phyloP scores from a whole-genome alignment of 2,329 filamentous ascomycete genomes.

The Epichloe gansuensis region DNA sequence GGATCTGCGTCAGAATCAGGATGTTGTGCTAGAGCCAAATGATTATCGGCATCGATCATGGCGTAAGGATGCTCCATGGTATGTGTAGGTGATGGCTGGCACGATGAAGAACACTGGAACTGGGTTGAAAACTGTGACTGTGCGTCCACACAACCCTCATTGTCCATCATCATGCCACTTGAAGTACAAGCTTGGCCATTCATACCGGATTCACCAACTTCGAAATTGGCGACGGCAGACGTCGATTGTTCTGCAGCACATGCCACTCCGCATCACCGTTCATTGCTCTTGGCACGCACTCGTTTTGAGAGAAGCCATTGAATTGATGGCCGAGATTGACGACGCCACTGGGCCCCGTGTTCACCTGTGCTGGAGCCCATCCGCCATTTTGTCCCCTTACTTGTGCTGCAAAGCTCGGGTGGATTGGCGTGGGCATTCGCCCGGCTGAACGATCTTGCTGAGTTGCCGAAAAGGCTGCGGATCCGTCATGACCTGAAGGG shows the following conservation, averaged over 20 bases:
- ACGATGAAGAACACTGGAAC: constrained; percentile 12
- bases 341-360: constrained; percentile 22
- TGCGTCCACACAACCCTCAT: neutral
- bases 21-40: constrained; percentile 9
- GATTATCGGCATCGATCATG: constrained; percentile 25
- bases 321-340: constrained; percentile 29
- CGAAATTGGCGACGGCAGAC: constrained; percentile 48
- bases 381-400: constrained; percentile 40
- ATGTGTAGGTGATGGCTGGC: constrained; percentile 18
- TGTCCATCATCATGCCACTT: constrained; percentile 19
- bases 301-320: constrained; percentile 26
- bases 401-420: constrained; percentile 44
- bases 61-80: constrained; percentile 29
- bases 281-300: constrained; percentile 37
- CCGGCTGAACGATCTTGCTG: constrained; percentile 18
- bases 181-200: constrained; percentile 22
- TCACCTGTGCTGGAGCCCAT: constrained; percentile 22
- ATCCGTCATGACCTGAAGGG: constrained; percentile 11
- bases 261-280: constrained; percentile 36
- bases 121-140: neutral
- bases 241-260: constrained; percentile 38
- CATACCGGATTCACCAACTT: constrained; percentile 35
- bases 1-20: constrained; percentile 24
- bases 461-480: neutral
- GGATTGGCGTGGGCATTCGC: constrained; percentile 48